A percentile compares a stretch with the other conserved stretches of the same genome.
Evolutionary conservation across 164 flowering plant species (phyloP).

Genomic region (Liriodendron chinense): DNA sequence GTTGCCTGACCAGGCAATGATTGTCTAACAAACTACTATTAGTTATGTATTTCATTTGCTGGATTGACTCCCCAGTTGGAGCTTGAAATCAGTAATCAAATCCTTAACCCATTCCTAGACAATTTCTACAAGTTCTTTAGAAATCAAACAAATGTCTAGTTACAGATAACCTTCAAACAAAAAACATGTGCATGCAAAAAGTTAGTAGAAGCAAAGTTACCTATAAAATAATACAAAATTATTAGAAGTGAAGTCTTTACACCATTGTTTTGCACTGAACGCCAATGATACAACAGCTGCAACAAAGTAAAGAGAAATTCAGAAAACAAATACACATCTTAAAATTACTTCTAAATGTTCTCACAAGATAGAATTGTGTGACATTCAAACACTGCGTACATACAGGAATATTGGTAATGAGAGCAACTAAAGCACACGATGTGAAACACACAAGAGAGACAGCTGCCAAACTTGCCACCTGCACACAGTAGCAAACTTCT

Average conservation of each 20-base stretch:
- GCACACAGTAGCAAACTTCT: constrained; percentile 15
- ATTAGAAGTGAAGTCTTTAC: constrained; percentile 42
- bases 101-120: neutral
- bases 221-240: constrained; percentile 74
- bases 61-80: neutral
- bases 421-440: constrained; percentile 60
- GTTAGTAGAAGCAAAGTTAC: constrained; percentile 29
- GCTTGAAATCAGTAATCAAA: neutral
- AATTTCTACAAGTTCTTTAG: neutral
- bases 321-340: constrained; percentile 3
- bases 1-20: neutral
- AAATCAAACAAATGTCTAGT: neutral
- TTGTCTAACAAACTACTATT: neutral
- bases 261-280: constrained; percentile 29
- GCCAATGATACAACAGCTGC: constrained; percentile 68
- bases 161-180: neutral
- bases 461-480: constrained; percentile 83
- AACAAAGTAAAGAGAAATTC: constrained; percentile 10
- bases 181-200: neutral
- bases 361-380: neutral
- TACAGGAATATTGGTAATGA: constrained; percentile 78
- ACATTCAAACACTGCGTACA: constrained; percentile 16
- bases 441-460: constrained; percentile 81
- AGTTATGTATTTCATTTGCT: neutral
- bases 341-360: neutral